phyloP scores from a whole-genome alignment of 176 grass and related monocot species.

The Otatea glauca region DNA sequence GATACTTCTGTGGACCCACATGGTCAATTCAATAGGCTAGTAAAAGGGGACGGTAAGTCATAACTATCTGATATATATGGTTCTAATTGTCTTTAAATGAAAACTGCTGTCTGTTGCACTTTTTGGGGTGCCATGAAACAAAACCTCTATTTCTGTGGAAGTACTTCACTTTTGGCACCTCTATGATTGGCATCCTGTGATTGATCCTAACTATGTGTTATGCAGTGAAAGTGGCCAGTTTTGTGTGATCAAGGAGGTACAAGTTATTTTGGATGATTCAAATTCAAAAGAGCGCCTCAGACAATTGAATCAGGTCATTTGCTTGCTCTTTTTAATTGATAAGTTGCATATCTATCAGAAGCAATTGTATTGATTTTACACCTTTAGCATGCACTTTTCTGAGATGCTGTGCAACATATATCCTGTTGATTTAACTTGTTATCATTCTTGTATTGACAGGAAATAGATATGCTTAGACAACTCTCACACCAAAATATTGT shows the following conservation, averaged over 20 bases:
- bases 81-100: background rate
- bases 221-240: conserved; percentile 85
- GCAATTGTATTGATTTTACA: background rate
- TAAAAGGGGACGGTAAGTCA: background rate
- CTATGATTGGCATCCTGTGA: background rate
- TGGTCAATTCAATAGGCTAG: background rate
- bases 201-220: conserved; percentile 30
- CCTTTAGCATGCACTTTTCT: background rate
- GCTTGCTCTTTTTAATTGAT: conserved; percentile 32
- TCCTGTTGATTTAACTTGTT: conserved; percentile 27
- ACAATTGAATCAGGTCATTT: conserved; percentile 66
- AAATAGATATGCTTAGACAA: conserved; percentile 64
- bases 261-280: conserved; percentile 91
- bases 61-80: background rate
- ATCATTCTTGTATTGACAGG: conserved; percentile 41
- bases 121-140: background rate
- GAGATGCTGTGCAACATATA: background rate
- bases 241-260: conserved; percentile 97
- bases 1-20: conserved; percentile 6
- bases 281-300: conserved; percentile 79
- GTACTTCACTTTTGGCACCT: background rate
- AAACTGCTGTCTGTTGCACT: background rate
- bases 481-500: conserved; percentile 73
- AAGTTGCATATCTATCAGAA: conserved; percentile 12
- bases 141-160: background rate